Base-by-base conservation (phyloP, 495 filamentous ascomycete species). In the Aspergillus biplanus region DNA sequence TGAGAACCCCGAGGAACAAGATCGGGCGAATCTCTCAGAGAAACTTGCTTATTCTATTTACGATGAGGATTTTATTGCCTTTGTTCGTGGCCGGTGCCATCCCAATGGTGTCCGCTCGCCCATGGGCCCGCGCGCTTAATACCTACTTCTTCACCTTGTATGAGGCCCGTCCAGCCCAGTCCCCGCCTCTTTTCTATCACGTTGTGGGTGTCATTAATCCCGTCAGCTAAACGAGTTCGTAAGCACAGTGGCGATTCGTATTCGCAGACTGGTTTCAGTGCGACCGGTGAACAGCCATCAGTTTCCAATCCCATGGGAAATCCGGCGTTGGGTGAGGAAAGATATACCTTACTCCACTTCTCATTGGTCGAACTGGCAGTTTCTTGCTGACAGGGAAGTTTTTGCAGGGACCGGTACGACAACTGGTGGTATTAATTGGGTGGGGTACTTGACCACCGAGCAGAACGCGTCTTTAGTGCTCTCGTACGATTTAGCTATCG, bases 291-390 rank as follows among this genome's bases (percentile, higher is more conserved):
- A 12, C 86, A 90, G 59, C 90, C 92, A 7, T 82, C 83, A 18
- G 49, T 69, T 15, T 65, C 66, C 8, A 91, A 93, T 70, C 90
- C 92, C 0, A 79, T 95, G 62, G 92, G 92, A 31, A 96, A 94
- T 71, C 91, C 92, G 6, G 35, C 66, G 7, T 65, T 78, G 34
- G 76, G 76, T 77, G 49, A 50, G 62, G 15, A 3, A 21, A 34
- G 15, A 21, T 33, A 33, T 11, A 12, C 50, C 15, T 49, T 44
- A 32, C 21, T 6, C 31, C 11, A 18, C 16, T 11, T 6, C 21
- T 27, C 15, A 27, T 3, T 12, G 2, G 7, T 33, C 21, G 6
- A 13, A 32, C 8, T 13, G 5, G 15, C 15, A 0, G 12, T 12
- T 52, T 48, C n/a, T 15, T 53, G 13, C 39, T 44, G 39, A 44